Conservation (phyloP, 2,329 filamentous ascomycete species). For the Cordyceps pruinosa region DNA sequence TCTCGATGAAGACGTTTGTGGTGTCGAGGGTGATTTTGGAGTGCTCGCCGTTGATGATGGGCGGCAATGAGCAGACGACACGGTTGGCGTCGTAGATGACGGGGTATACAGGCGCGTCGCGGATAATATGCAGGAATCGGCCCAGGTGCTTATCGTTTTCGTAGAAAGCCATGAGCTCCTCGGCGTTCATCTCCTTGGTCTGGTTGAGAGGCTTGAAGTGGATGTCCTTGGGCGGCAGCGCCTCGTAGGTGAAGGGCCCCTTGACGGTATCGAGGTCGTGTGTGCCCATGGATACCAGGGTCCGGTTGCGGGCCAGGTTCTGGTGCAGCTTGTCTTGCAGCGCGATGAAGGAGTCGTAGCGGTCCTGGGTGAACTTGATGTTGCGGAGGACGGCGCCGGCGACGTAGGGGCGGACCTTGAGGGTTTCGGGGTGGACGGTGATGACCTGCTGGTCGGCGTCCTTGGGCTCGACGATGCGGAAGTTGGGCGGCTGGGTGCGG, state of each 20-base stretch:
- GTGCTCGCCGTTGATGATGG: slow-evolving; percentile 95
- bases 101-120: slow-evolving; percentile 87
- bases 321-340: slow-evolving; percentile 97
- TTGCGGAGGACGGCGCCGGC: slow-evolving; percentile 84
- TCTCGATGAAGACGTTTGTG: slow-evolving; percentile 92
- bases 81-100: slow-evolving; percentile 89
- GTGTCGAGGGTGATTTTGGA: slow-evolving; percentile 92
- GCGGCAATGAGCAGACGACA: slow-evolving; percentile 84
- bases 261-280: slow-evolving; percentile 91
- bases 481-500: slow-evolving; percentile 69
- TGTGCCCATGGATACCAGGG: slow-evolving; percentile 92
- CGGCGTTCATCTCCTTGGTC: slow-evolving; percentile 76
- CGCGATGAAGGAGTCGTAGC: slow-evolving; percentile 95
- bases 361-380: slow-evolving; percentile 82
- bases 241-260: slow-evolving; percentile 95
- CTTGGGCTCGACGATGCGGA: slow-evolving; percentile 64
- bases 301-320: slow-evolving; percentile 88
- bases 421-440: slow-evolving; percentile 68
- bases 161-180: slow-evolving; percentile 90
- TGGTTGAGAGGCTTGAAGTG: slow-evolving; percentile 89
- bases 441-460: slow-evolving; percentile 72
- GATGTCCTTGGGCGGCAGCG: slow-evolving; percentile 83
- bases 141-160: slow-evolving; percentile 90
- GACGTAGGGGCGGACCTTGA: slow-evolving; percentile 76
- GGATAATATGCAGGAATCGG: slow-evolving; percentile 88